These are phyloP conservation scores for Adansonia gregorii DNA, from an alignment of 441 rosid species.

Conservation along the genomic window DNA sequence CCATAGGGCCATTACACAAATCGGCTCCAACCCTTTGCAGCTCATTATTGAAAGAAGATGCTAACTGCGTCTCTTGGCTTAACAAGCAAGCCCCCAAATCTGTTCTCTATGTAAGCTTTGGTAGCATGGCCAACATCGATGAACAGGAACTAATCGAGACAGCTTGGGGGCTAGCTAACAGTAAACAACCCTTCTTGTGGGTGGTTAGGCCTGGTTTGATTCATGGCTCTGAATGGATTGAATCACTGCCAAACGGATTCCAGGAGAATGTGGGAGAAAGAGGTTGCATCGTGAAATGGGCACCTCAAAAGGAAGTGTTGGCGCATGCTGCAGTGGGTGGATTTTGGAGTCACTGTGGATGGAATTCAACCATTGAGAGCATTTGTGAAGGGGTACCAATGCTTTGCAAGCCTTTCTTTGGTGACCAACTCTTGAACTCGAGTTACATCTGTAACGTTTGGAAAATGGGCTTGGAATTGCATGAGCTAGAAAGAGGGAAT, in stretches of 20 bases:
- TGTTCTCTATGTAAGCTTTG: constrained; percentile 37
- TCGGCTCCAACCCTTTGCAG: constrained; percentile 23
- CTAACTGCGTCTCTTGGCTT: constrained; percentile 37
- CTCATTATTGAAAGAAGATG: constrained; percentile 30
- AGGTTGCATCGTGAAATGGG: constrained; percentile 38
- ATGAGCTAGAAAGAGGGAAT: constrained; percentile 24
- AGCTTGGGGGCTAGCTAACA: constrained; percentile 38
- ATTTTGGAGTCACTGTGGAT: constrained; percentile 41
- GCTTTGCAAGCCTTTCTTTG: constrained; percentile 39
- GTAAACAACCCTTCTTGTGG: constrained; percentile 39
- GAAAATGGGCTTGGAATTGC: constrained; percentile 30
- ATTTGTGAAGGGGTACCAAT: constrained; percentile 42
- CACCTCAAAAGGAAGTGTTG: constrained; percentile 35
- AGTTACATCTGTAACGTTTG: constrained; percentile 33
- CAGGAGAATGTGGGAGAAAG: constrained; percentile 21
- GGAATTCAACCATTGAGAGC: constrained; percentile 48
- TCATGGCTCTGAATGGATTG: constrained; percentile 27
- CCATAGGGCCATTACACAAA: constrained; percentile 38
- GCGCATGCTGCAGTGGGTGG: constrained; percentile 37
- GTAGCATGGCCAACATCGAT: constrained; percentile 35
- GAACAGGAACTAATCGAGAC: constrained; percentile 35
- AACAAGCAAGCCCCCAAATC: constrained; percentile 32
- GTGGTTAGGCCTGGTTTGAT: constrained; percentile 36
- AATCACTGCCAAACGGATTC: constrained; percentile 26
- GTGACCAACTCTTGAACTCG: constrained; percentile 33